phyloP scores from a whole-genome alignment of 352 stramenopile species.

The Pythium aristosporum region DNA sequence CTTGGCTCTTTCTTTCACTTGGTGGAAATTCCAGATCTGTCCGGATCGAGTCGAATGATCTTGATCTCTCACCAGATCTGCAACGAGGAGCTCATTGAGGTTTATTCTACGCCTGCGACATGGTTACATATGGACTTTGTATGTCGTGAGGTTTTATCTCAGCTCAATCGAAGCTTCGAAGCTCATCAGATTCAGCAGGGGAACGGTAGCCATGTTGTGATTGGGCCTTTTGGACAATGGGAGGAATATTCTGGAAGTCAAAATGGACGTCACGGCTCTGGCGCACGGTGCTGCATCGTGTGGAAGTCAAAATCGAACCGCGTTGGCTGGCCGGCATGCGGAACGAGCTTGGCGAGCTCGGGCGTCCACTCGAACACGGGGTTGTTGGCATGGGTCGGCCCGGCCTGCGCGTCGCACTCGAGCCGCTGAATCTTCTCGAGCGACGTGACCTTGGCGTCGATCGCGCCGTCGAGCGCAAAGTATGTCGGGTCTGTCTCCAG shows the following conservation, averaged over 20 bases:
- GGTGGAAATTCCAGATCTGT: constrained; percentile 23
- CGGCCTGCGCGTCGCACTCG: constrained; percentile 55
- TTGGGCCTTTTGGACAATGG: background rate
- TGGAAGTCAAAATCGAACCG: constrained; percentile 46
- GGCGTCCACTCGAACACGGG: constrained; percentile 69
- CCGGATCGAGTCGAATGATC: background rate
- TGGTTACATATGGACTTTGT: constrained; percentile 13
- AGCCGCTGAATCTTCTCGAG: constrained; percentile 32
- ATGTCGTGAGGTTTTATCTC: constrained; percentile 18
- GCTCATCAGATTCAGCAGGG: constrained; percentile 15
- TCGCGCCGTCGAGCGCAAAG: constrained; percentile 49
- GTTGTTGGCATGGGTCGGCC: constrained; percentile 50
- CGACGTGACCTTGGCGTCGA: constrained; percentile 78
- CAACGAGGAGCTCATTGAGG: constrained; percentile 5
- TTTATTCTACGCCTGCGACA: constrained; percentile 20
- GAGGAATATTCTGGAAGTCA: constrained; percentile 47
- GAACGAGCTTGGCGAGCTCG: constrained; percentile 15
- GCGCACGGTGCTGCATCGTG: constrained; percentile 33
- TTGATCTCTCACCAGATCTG: background rate
- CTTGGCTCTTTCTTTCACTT: constrained; percentile 1
- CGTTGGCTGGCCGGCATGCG: constrained; percentile 37
- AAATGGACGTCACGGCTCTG: background rate
- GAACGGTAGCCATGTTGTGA: constrained; percentile 17
- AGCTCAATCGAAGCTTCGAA: constrained; percentile 14
- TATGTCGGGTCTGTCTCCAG: constrained; percentile 39